These are phyloP conservation scores for Boehmeria nivea DNA, from an alignment of 306 rosid genomes.

Conservation along the genomic window DNA sequence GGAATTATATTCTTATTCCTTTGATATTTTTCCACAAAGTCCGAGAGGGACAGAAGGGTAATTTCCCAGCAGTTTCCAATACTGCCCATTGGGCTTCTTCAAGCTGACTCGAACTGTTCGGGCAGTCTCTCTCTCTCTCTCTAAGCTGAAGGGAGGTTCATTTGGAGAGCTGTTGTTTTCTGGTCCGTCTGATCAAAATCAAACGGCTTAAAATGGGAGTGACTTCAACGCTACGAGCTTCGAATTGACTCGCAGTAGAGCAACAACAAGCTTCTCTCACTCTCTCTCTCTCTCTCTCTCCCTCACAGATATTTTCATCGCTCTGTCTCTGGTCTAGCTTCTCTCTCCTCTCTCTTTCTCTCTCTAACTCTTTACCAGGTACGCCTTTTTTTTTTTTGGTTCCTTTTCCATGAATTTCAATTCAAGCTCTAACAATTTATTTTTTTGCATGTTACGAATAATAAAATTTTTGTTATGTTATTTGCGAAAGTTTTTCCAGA, in stretches of 20 bases:
- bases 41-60: neutral
- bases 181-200: constrained; percentile 13
- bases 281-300: too few relatives aligned
- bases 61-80: constrained; percentile 5
- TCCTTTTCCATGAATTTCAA: neutral
- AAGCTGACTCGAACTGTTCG: constrained; percentile 2
- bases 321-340: neutral
- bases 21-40: neutral
- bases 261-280: too few relatives aligned
- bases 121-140: constrained; percentile 5
- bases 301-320: neutral
- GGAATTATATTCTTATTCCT: constrained; percentile 1
- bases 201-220: constrained; percentile 11
- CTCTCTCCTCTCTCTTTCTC: neutral
- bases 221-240: constrained; percentile 19
- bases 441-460: too few relatives aligned
- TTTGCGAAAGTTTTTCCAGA: neutral
- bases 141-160: neutral
- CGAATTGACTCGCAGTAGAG: constrained; percentile 9
- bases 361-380: constrained; percentile 9
- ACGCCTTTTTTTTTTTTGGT: neutral
- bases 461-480: too few relatives aligned
- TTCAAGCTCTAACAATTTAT: neutral
- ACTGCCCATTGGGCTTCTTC: constrained; percentile 13
- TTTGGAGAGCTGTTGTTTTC: neutral